Percentiles rank a stretch among this genome's conserved stretches.
phyloP scores from a whole-genome alignment of 805 yeast species.

The Pichia nakasei region DNA sequence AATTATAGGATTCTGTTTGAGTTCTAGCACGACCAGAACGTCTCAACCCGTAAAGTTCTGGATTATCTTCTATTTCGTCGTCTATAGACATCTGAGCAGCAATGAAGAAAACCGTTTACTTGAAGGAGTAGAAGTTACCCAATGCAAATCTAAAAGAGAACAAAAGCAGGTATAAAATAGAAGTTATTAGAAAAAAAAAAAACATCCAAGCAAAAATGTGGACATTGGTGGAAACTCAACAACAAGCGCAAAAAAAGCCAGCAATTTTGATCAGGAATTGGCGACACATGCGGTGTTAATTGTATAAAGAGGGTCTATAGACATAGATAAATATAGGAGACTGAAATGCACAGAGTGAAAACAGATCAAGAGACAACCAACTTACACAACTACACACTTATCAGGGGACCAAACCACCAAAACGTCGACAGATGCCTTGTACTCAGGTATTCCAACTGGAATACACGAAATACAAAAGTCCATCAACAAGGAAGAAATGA shows the following conservation, averaged over 20 bases:
- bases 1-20: constrained; percentile 28
- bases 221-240: no score
- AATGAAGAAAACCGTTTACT: background rate
- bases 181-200: background rate
- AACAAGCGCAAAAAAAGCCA: background rate
- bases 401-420: no score
- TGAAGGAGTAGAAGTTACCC: no score
- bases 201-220: background rate
- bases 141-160: background rate
- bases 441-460: background rate
- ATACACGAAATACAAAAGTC: background rate
- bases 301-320: background rate
- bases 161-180: background rate
- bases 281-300: no score
- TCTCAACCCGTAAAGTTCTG: constrained; percentile 78
- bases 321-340: no score
- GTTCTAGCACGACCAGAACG: constrained; percentile 59
- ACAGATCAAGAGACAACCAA: no score
- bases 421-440: no score
- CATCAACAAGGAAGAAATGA: no score
- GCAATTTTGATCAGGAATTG: background rate
- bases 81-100: constrained; percentile 15
- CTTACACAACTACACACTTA: no score
- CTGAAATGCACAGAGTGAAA: no score
- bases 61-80: constrained; percentile 52